These are phyloP conservation scores for Monosporozyma siamensis DNA, from an alignment of 805 yeast species.

Conservation along the genomic window DNA sequence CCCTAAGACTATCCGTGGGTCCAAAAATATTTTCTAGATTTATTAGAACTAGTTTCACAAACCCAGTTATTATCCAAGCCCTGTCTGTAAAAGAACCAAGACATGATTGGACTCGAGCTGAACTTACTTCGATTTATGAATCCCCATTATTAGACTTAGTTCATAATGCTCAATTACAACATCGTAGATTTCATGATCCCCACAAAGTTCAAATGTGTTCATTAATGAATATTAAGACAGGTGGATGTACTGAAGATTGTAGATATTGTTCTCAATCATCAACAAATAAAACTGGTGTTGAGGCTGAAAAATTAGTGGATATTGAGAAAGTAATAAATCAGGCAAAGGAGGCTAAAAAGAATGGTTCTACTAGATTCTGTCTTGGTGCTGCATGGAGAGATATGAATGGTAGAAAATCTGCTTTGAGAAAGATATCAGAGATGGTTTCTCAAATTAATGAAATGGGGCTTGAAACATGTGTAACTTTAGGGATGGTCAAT, in stretches of 20 bases:
- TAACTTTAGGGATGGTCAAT: constrained; percentile 70
- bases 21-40: constrained; percentile 3
- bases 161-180: constrained; percentile 53
- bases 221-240: constrained; percentile 62
- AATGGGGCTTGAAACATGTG: constrained; percentile 68
- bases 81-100: constrained; percentile 26
- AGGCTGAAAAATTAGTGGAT: constrained; percentile 54
- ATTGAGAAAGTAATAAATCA: constrained; percentile 54
- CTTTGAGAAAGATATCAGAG: constrained; percentile 48
- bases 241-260: constrained; percentile 79
- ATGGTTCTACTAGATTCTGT: constrained; percentile 72
- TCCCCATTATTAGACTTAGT: constrained; percentile 58
- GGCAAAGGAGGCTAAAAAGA: constrained; percentile 55
- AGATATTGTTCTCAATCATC: constrained; percentile 73
- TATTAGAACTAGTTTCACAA: not conserved
- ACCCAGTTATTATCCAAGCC: constrained; percentile 15
- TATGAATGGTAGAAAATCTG: constrained; percentile 68
- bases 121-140: constrained; percentile 50
- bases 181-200: constrained; percentile 59
- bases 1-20: too few species aligned
- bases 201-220: constrained; percentile 58
- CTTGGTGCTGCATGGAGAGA: constrained; percentile 89
- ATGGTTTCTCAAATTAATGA: constrained; percentile 60
- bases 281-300: constrained; percentile 58
- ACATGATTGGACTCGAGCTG: constrained; percentile 49